A percentile compares a stretch with the other conserved stretches of the same genome.
Conservation (phyloP, 2,329 filamentous ascomycete species). For the Metarhizium anisopliae region DNA sequence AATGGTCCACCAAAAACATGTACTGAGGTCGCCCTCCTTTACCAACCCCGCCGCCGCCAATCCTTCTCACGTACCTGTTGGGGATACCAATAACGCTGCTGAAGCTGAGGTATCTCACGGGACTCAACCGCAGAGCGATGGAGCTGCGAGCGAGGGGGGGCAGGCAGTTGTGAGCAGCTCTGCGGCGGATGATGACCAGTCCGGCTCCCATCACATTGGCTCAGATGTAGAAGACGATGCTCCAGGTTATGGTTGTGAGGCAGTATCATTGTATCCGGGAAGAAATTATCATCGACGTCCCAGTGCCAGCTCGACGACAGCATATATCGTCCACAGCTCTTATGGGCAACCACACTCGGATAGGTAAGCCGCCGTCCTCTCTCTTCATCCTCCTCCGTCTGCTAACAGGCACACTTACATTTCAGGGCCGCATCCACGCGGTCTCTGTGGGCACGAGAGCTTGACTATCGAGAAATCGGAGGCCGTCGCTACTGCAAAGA, state of each 20-base stretch:
- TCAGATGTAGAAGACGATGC: slow-evolving; percentile 19
- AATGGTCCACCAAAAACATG: not conserved
- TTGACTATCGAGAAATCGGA: slow-evolving; percentile 52
- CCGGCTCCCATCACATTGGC: slow-evolving; percentile 13
- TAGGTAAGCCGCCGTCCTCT: slow-evolving; percentile 26
- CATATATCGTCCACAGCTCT: slow-evolving; percentile 20
- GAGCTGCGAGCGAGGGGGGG: slow-evolving; percentile 14
- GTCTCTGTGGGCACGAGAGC: slow-evolving; percentile 39
- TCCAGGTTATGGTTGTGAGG: slow-evolving; percentile 23
- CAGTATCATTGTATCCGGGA: slow-evolving; percentile 33
- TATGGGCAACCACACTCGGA: slow-evolving; percentile 21
- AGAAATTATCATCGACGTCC: slow-evolving; percentile 30
- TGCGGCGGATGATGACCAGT: slow-evolving; percentile 15
- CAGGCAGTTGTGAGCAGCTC: too few species aligned
- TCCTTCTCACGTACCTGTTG: not conserved
- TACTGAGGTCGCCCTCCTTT: not conserved
- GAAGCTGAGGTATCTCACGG: not conserved
- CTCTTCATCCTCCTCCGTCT: not conserved
- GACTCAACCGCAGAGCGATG: not conserved
- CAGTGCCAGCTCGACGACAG: slow-evolving; percentile 22
- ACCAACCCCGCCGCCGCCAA: not conserved
- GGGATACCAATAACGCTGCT: not conserved
- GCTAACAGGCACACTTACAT: not conserved
- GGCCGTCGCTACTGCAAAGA: slow-evolving; percentile 52
- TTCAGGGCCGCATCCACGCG: slow-evolving; percentile 34